Base-by-base conservation (phyloP, 2,329 filamentous ascomycete genomes). In the Fusarium nelsonii region DNA sequence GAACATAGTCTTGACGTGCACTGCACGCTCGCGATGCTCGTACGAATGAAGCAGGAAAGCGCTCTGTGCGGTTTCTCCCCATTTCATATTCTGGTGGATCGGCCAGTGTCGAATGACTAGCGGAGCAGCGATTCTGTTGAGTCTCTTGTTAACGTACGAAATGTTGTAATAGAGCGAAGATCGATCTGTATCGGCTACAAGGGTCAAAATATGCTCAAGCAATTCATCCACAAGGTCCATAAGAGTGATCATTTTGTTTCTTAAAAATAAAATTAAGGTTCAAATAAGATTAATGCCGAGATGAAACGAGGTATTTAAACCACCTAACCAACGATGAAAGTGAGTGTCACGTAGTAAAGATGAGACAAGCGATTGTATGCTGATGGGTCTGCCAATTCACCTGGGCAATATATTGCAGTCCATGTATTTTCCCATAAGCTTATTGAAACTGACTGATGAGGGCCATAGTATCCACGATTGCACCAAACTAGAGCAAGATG, bases 91-190 rank as follows among this genome's bases (percentile, higher is more conserved):
- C 8, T 4, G 9, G 12, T 26, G 9, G 4, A 56, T 6, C 4
- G 50, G 56, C 39, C 18, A 33, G 28, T 58, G 50, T 5, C 56
- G 39, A 0, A n/a, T 18, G 1, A 57, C 26, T n/a, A 44, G 56
- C 1, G 50, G 39, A 3, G 56, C 56, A 33, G 39, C 26, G 0
- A 56, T 39, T 18, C 9, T 20, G 2, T 45, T 11, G 0, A 56
- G 4, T 12, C 9, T 32, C 20, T 33, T 58, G 1, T 56, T 28
- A 33, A 8, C 50, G 10, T 26, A 1, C 2, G 5, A 3, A 6
- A 45, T 50, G 18, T 20, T 1, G 9, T 9, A 5, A 6, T 44
- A 39, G 0, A 58, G 56, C 0, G 26, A n/a, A 2, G 16, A 0
- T 1, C 39, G 50, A 18, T 45, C 18, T 2, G 33, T 12, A 26